phyloP scores from a whole-genome alignment of 352 stramenopile species.

The Aphanomyces euteiches region DNA sequence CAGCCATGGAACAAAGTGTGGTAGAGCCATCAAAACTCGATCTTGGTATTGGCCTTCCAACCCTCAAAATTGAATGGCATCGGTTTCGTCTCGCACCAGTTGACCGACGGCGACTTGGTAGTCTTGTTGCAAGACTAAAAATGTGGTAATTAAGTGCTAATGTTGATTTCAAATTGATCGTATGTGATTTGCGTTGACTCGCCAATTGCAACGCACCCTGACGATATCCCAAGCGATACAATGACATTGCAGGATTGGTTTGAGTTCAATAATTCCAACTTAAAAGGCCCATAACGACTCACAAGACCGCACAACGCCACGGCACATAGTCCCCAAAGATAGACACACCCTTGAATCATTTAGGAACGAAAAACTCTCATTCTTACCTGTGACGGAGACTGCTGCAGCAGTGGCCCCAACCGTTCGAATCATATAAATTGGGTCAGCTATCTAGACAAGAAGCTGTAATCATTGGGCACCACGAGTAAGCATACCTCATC shows the following conservation, averaged over 20 bases:
- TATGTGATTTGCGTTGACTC: neutral
- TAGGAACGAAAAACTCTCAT: neutral
- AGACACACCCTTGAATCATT: slow-evolving; percentile 8
- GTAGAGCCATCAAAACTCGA: slow-evolving; percentile 59
- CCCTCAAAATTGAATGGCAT: slow-evolving; percentile 47
- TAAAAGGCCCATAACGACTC: neutral
- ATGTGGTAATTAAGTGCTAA: slow-evolving; percentile 4
- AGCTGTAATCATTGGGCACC: neutral
- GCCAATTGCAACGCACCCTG: slow-evolving; percentile 7
- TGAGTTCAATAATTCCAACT: neutral
- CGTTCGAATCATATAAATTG: slow-evolving; percentile 20
- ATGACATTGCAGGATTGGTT: slow-evolving; percentile 1
- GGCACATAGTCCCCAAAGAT: slow-evolving; percentile 16
- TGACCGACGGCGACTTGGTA: slow-evolving; percentile 49
- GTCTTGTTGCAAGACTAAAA: neutral
- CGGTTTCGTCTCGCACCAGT: slow-evolving; percentile 50
- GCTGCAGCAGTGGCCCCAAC: slow-evolving; percentile 2
- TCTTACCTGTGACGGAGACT: slow-evolving; percentile 21
- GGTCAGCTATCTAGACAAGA: slow-evolving; percentile 1
- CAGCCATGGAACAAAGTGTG: slow-evolving; percentile 68
- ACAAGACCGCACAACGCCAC: slow-evolving; percentile 15
- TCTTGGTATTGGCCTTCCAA: slow-evolving; percentile 40
- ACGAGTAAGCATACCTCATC: neutral
- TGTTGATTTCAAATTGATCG: neutral
- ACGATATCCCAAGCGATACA: slow-evolving; percentile 1